A percentile compares a stretch with the other conserved stretches of the same genome.
phyloP scores from a whole-genome alignment of 306 rosid genomes.

The Oemleria cerasiformis region DNA sequence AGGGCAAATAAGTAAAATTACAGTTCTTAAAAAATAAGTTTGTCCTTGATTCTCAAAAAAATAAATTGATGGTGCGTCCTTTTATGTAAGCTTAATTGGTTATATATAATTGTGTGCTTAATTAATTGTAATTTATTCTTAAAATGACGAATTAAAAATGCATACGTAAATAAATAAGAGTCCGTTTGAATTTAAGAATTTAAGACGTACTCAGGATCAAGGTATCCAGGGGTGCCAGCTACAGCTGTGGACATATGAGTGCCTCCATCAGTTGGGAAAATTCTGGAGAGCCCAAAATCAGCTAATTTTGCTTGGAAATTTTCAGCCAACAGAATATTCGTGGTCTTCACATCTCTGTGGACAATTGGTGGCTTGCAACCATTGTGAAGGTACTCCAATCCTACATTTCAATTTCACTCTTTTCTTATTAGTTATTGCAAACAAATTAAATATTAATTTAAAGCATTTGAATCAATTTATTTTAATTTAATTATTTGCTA shows the following conservation, averaged over 20 bases:
- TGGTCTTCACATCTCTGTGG: constrained; percentile 38
- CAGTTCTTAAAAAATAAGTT: too few species aligned
- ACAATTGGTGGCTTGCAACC: constrained; percentile 41
- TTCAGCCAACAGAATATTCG: constrained; percentile 35
- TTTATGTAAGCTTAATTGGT: too few species aligned
- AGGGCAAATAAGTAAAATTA: too few species aligned
- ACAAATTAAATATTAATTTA: neutral
- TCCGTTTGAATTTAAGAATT: too few species aligned
- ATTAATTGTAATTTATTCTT: too few species aligned
- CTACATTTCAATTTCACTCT: constrained; percentile 10
- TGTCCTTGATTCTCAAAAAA: too few species aligned
- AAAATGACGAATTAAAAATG: too few species aligned
- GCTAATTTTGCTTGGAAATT: constrained; percentile 39
- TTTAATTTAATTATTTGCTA: neutral
- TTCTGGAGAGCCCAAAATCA: constrained; percentile 39
- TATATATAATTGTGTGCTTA: too few species aligned
- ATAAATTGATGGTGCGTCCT: too few species aligned
- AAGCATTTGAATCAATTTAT: too few species aligned
- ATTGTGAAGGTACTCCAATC: constrained; percentile 42
- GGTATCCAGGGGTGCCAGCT: constrained; percentile 35
- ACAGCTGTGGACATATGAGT: constrained; percentile 25
- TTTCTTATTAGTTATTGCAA: neutral
- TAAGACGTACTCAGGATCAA: constrained; percentile 32
- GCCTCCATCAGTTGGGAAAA: constrained; percentile 26
- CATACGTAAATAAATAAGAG: neutral